Conservation (phyloP, 345 rosid species). For the Hibiscus tridactylites region DNA sequence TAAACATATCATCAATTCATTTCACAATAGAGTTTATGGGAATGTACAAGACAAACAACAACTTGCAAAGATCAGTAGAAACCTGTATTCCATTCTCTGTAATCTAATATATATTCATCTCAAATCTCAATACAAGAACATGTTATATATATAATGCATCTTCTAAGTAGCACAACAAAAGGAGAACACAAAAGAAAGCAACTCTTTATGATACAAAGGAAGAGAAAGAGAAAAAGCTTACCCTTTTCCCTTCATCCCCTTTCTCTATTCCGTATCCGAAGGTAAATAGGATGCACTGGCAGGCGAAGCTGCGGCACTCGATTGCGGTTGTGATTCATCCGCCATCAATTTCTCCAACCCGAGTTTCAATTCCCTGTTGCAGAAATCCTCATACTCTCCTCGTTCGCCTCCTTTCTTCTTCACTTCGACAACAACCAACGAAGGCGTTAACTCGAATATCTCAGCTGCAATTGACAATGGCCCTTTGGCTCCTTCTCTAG, state of each 20-base stretch:
- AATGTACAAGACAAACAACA: conserved; percentile 4
- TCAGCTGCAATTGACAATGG: conserved; percentile 58
- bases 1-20: background rate
- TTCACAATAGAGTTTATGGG: conserved; percentile 1
- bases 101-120: conserved; percentile 17
- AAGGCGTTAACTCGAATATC: conserved; percentile 54
- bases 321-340: conserved; percentile 35
- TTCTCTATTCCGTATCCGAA: conserved; percentile 50
- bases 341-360: conserved; percentile 55
- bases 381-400: conserved; percentile 84
- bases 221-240: conserved; percentile 19
- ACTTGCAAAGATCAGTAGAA: conserved; percentile 17
- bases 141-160: conserved; percentile 1
- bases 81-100: conserved; percentile 24
- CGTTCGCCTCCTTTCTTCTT: conserved; percentile 81
- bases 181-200: background rate
- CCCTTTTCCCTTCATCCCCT: conserved; percentile 29
- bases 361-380: conserved; percentile 59
- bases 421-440: conserved; percentile 70
- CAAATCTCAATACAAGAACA: conserved; percentile 22
- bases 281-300: conserved; percentile 41
- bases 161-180: conserved; percentile 22
- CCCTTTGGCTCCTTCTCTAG: conserved; percentile 55
- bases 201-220: conserved; percentile 18
- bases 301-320: conserved; percentile 6